Percentiles rank a stretch among this genome's conserved stretches.
Conservation (phyloP, 495 filamentous ascomycete species). For the Penicillium longicatenatum region DNA sequence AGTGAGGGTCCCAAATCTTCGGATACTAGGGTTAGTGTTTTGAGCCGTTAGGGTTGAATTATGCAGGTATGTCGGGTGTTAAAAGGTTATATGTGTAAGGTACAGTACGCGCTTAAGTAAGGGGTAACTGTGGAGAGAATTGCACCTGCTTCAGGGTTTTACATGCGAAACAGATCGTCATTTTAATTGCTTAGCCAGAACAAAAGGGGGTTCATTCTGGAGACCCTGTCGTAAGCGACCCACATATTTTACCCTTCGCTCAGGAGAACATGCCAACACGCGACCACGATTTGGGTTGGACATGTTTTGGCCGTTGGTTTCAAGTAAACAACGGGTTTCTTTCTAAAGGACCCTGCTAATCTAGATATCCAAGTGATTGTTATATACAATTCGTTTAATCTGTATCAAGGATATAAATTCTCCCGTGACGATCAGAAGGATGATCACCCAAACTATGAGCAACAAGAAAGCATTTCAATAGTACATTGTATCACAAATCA, state of each 20-base stretch:
- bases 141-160: background rate
- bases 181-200: background rate
- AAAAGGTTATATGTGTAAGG: background rate
- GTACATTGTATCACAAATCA: background rate
- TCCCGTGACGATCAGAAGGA: background rate
- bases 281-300: background rate
- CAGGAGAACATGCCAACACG: background rate
- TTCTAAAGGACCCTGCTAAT: background rate
- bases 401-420: background rate
- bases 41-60: background rate
- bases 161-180: conserved; percentile 1
- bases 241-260: background rate
- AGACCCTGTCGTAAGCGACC: background rate
- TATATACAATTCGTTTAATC: background rate
- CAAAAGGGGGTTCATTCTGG: background rate
- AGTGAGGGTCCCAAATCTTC: background rate
- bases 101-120: background rate
- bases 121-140: background rate
- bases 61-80: background rate
- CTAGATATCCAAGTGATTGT: background rate
- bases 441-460: background rate
- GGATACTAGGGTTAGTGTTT: background rate
- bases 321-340: background rate
- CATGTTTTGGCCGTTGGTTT: background rate
- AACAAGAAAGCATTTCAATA: background rate